Conservation (phyloP, 768 basidiomycete genomes). For the Russula abietina region DNA sequence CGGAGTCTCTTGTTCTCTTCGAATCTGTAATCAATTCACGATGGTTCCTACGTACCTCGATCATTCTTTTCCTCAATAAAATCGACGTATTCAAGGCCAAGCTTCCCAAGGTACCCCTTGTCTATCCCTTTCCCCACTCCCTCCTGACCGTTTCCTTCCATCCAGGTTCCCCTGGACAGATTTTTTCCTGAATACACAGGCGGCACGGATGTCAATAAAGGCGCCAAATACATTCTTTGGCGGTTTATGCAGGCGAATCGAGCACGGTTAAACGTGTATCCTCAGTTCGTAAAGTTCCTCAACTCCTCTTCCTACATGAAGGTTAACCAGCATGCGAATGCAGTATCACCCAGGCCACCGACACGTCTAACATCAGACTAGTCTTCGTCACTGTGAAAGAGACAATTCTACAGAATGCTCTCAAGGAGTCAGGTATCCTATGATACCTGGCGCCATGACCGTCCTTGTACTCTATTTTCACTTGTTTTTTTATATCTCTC, state of each 20-base stretch:
- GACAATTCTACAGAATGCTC: conserved; percentile 85
- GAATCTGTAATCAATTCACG: conserved; percentile 75
- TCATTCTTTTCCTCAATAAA: conserved; percentile 66
- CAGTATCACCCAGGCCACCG: conserved; percentile 83
- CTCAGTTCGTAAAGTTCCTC: conserved; percentile 55
- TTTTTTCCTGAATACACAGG: conserved; percentile 89
- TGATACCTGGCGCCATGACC: conserved; percentile 28
- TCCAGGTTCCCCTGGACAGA: conserved; percentile 62
- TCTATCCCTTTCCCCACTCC: not conserved
- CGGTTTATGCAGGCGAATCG: conserved; percentile 89
- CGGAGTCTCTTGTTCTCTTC: conserved; percentile 67
- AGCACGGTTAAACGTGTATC: conserved; percentile 80
- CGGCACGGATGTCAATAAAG: conserved; percentile 86
- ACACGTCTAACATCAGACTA: conserved; percentile 74
- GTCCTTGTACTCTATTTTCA: conserved; percentile 21
- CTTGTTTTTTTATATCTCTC: conserved; percentile 6
- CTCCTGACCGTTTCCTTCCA: not conserved
- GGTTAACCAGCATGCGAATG: not conserved
- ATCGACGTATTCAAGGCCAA: conserved; percentile 76
- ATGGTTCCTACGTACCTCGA: conserved; percentile 63
- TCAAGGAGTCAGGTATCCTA: conserved; percentile 81
- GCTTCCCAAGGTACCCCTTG: conserved; percentile 43
- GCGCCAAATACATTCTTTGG: conserved; percentile 93
- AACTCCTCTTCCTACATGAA: not conserved
- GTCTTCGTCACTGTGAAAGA: conserved; percentile 89